Evolutionary conservation across 1,284 basidiomycete species (phyloP), one percentile per base, ranked within the genome.

Genomic region (Polyporus tsugae): DNA sequence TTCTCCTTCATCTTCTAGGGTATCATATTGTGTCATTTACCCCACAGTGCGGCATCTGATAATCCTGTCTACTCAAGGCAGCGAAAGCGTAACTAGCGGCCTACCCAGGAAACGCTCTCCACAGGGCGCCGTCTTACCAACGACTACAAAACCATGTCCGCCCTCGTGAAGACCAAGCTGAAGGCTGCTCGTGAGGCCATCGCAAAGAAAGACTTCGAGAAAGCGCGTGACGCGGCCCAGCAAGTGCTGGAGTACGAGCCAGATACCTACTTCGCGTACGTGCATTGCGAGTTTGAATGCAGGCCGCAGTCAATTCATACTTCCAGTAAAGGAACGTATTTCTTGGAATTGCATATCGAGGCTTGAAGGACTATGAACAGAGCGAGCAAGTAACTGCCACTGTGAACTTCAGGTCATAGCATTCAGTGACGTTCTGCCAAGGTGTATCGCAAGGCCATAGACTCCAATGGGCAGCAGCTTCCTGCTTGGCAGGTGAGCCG

Each of bases 111-210:
- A 17, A 33, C 7, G 4, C 6, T 19, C 52, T 35, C 25, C 35
- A 38, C 17, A 13, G 6, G 52, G 22, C 22, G 29, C 9, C 15
- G 52, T 10, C 22, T 25, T 35, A n/a, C 6, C 46, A 25, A 49
- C n/a, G 7, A 25, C 19, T 49, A 19, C 52, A 55, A 17, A 17
- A 17, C 22, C 36, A 79, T 79, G 78, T 73, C 78, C 39, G 69
- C 85, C 2, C 86, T 90, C 66, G 83, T 85, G 59, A 95, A 94
- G 77, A 80, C 80, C 42, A 94, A 92, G 77, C 85, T 97, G 74
- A 98, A 97, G 80, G 82, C 86, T n/a, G 92, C 95, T 22, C 89
- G 93, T 70, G 90, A 93, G 52, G 87, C 89, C 9, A 81, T 97
- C n/a, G 83, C 82, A 10, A 91, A 90, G 76, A 94, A 94, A 77